Base-by-base conservation (phyloP, 805 yeast species). In the Debaryomyces prosopidis region DNA sequence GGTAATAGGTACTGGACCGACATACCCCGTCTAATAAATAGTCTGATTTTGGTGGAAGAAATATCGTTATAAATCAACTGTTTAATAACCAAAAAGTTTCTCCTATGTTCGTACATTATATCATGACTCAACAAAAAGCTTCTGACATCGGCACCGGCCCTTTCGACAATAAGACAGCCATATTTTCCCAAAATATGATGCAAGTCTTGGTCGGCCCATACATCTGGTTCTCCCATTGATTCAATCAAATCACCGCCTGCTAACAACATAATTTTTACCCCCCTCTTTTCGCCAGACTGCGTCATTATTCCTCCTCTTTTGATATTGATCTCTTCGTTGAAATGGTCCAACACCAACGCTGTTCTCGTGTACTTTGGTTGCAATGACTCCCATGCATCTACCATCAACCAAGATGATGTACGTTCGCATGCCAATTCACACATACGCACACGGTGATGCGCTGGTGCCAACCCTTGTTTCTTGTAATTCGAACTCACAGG, bases 181-280 rank as follows among this genome's bases (percentile, higher is more conserved):
- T 94, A 94, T 50, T 87, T 85, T 20, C 99, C 99, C 54, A 94
- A 75, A 39, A 94, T 94, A 63, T 94, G 99, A 58, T 90, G 96
- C 57, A 94, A 75, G 66, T 94, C 99, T 46, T 79, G 85, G 63
- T 92, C 98, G 1, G 96, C 96, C 99, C 99, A 94, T 32, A 94
- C 99, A 58, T 92, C 94, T 17, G 99, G 98, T 67, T 94, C 99
- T n/a, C 99, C 99, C 98, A 94, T 94, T 36, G 95, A 85, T 65
- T 94, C 99, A 43, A 94, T 94, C 55, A 94, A 77, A 67, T 94
- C 99, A 36, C 99, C 99, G 42, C 99, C 99, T 0, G 99, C 99
- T 34, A 94, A 73, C 44, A 94, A 76, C 98, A 94, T 92, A 58
- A 94, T 85, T 63, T 92, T 92, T 43, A 87, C 96, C 18, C 96